Conservation (phyloP, 495 filamentous ascomycete genomes). For the Immersiella caudata region DNA sequence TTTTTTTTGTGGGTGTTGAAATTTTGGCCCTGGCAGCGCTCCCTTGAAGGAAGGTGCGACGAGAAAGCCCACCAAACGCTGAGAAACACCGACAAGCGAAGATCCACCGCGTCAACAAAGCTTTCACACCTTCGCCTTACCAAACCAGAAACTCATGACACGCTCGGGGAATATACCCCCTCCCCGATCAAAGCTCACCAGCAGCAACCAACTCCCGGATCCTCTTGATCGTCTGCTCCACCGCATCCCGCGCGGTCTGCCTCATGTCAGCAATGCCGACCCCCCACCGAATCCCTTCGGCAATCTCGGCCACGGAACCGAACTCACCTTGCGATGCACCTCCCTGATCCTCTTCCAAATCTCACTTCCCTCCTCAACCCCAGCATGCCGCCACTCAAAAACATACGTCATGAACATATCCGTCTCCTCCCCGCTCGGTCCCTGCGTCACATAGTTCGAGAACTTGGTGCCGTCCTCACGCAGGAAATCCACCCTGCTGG, state of each 20-base stretch:
- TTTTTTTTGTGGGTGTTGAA: too few relatives aligned
- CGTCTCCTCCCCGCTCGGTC: constrained; percentile 30
- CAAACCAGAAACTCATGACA: too few relatives aligned
- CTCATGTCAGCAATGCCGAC: neutral
- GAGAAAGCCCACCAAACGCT: too few relatives aligned
- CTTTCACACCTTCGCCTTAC: too few relatives aligned
- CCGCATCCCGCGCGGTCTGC: neutral
- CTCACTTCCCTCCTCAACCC: constrained; percentile 35
- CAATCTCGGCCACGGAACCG: too few relatives aligned
- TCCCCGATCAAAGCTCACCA: neutral
- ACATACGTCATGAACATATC: constrained; percentile 44
- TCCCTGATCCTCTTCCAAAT: constrained; percentile 33
- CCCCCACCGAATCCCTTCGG: neutral
- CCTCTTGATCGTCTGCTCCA: neutral
- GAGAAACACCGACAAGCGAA: too few relatives aligned
- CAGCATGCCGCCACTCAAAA: constrained; percentile 44
- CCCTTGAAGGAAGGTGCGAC: too few relatives aligned
- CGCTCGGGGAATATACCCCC: too few relatives aligned
- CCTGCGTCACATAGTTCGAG: constrained; percentile 39
- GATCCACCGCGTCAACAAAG: too few relatives aligned
- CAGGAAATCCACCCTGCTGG: constrained; percentile 42
- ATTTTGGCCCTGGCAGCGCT: too few relatives aligned
- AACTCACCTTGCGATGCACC: constrained; percentile 39
- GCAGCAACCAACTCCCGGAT: neutral
- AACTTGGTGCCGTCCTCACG: constrained; percentile 44